These are phyloP conservation scores for Byssochlamys sp. DNA, from an alignment of 2,329 filamentous ascomycete species.

Conservation along the genomic window DNA sequence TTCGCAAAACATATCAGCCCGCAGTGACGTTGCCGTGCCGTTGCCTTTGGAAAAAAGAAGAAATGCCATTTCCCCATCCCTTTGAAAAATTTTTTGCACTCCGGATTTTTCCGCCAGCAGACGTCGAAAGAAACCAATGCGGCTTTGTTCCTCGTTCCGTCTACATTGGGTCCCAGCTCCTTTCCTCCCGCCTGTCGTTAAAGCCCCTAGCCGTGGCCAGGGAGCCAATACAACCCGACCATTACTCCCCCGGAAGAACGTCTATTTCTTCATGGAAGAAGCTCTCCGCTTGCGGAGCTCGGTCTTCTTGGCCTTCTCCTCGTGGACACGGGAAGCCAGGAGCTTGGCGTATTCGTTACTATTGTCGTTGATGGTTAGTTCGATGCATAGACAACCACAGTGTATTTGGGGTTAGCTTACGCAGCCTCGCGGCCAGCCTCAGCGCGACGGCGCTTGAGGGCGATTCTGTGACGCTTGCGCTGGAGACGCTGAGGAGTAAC, in stretches of 20 bases:
- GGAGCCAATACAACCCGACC: background rate
- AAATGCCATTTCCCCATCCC: background rate
- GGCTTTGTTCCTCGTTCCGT: background rate
- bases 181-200: background rate
- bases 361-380: conserved; percentile 16
- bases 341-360: conserved; percentile 95
- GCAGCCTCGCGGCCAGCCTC: conserved; percentile 98
- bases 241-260: conserved; percentile 12
- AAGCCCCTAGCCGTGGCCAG: background rate
- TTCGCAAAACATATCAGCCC: background rate
- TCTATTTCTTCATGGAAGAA: conserved; percentile 85
- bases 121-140: background rate
- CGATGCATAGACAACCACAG: background rate
- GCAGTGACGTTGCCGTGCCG: background rate
- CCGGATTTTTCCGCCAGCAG: background rate
- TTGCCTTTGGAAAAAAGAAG: conserved; percentile 1
- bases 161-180: background rate
- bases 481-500: conserved; percentile 98
- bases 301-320: conserved; percentile 88
- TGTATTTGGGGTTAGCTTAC: conserved; percentile 51
- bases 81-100: conserved; percentile 2
- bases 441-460: conserved; percentile 94
- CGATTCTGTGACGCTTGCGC: conserved; percentile 97
- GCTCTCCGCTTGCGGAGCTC: conserved; percentile 95
- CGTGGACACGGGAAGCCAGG: conserved; percentile 90